Evolutionary conservation across 306 rosid species (phyloP), one percentile per base, ranked within the genome.

Genomic region (Gastrolobium villosum): DNA sequence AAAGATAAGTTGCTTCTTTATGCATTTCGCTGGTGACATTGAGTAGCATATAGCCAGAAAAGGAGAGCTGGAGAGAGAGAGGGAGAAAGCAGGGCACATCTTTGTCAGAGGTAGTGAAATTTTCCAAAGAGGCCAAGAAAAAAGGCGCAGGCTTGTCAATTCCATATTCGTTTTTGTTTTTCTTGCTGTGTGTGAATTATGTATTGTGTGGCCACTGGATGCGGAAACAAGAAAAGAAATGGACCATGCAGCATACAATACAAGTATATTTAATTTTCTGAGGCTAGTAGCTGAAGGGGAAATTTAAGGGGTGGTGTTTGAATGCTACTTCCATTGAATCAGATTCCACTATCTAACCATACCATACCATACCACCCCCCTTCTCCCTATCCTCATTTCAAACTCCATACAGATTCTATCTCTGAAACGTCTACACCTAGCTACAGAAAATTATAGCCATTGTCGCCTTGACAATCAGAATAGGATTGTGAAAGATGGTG

Each of bases 171-270:
- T 34, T 71, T 10, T 61, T 31, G 5, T 60, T 79, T 70, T 37
- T 15, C 56, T 3, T 65, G 30, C 30, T 4, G 14, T 54, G 3
- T 39, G 13, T 73, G 20, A 85, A 79, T 71, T 77, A 66, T 35
- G 39, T 59, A 75, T 79, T 77, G 48, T 49, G 15, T 26, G 73
- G 86, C 80, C 78, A 65, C 43, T 74, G 48, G 59, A 7, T 81
- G 86, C 84, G 89, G 87, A 86, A 85, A 88, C 87, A 36, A 82
- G 85, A 80, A 84, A 55, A 75, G 34, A 59, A 67, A 81, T 46
- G 87, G 84, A 70, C 83, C 87, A 72, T 70, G 72, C 14, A 49
- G 34, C 69, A 39, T 60, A 52, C 34, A 20, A 39, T 60, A 52
- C 5, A 31, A 1, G n/a, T 14, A 35, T 49, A 46, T 39, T 53